Percentiles rank a stretch among this genome's conserved stretches.
These are phyloP conservation scores for Crataegus laevigata DNA, from an alignment of 306 rosid genomes.

Conservation along the genomic window DNA sequence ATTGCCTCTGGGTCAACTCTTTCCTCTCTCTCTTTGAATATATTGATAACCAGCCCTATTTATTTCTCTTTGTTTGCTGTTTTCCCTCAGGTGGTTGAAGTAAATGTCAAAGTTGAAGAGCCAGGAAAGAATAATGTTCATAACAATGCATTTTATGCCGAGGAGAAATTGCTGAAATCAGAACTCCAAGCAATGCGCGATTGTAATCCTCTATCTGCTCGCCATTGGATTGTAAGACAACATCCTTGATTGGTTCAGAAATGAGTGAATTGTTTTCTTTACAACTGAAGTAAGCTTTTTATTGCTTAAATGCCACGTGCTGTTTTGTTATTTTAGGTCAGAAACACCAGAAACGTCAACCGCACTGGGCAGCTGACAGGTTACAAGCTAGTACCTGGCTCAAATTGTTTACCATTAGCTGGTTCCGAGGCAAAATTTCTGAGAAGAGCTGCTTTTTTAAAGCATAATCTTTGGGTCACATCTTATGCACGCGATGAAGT, in stretches of 20 bases:
- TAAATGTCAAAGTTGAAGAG: slow-evolving; percentile 66
- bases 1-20: neutral
- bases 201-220: slow-evolving; percentile 65
- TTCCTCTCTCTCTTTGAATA: neutral
- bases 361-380: slow-evolving; percentile 76
- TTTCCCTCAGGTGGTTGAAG: slow-evolving; percentile 52
- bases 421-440: slow-evolving; percentile 78
- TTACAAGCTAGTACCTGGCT: slow-evolving; percentile 71
- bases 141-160: slow-evolving; percentile 74
- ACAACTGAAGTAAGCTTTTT: neutral
- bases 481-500: slow-evolving; percentile 50
- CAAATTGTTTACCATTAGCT: slow-evolving; percentile 75
- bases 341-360: slow-evolving; percentile 76
- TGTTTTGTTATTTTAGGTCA: slow-evolving; percentile 34
- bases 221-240: slow-evolving; percentile 72
- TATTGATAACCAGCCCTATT: neutral
- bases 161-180: slow-evolving; percentile 60
- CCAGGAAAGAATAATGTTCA: slow-evolving; percentile 70
- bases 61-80: neutral
- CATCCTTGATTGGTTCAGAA: neutral
- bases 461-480: slow-evolving; percentile 85
- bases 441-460: slow-evolving; percentile 75
- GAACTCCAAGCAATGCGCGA: slow-evolving; percentile 76
- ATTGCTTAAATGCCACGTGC: neutral
- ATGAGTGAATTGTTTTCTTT: neutral